Evolutionary conservation across 805 yeast species (phyloP), one percentile per base, ranked within the genome.

Genomic region (Barnettozyma vustinii): DNA sequence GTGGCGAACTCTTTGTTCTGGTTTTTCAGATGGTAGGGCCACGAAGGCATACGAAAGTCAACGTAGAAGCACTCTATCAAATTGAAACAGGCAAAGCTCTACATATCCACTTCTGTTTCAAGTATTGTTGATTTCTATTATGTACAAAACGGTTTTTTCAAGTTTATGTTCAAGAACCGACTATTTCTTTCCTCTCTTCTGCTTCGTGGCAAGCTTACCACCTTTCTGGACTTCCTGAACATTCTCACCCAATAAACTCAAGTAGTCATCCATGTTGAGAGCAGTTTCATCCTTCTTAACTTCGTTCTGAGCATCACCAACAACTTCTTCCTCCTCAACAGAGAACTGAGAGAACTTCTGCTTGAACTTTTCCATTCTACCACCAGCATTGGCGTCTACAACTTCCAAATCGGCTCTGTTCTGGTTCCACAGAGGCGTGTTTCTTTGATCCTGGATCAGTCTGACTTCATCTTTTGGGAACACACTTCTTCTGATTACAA

Each of bases 391-490:
- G n/a, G 87, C 84, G 66, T 87, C 96, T 33, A 80, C 75, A 41
- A 83, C 77, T 45, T 78, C 78, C 58, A 87, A 72, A 65, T 89
- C 94, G 20, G 86, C 79, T 68, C 91, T 81, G 53, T 86, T 79
- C 46, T 90, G 88, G 68, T 94, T 94, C 97, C 97, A 94, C 48
- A 87, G 67, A 33, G 90, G 81, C 60, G 80, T 82, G 60, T 87
- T 87, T 69, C 96, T 81, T 74, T 87, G 96, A 67, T 94, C 99
- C 46, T 82, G 80, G 57, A 94, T 79, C 79, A 89, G 80, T 64
- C 94, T 76, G 59, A 87, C 73, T 61, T 94, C 97, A 46, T 79
- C 83, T 59, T 88, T 86, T 10, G 99, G 99, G 51, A 81, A 88
- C 55, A 87, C 96, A 1, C 96, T 81, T 59, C 87, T 77, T 68